phyloP scores from a whole-genome alignment of 73 alveolate genomes.

The Symbiodinium natans region DNA sequence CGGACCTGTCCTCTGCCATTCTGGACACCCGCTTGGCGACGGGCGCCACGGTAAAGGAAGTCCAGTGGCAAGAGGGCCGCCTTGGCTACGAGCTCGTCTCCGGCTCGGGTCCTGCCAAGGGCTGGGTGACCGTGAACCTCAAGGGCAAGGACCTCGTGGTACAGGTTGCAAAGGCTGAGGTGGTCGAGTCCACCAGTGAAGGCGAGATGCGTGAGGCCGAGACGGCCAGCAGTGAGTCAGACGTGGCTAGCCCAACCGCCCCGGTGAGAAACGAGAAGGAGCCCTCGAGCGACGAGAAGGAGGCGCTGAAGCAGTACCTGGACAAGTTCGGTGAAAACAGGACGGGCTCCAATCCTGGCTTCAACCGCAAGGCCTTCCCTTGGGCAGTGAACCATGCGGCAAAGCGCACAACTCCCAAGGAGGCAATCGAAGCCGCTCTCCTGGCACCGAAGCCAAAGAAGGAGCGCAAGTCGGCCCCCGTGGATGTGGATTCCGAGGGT shows the following conservation, averaged over 20 bases:
- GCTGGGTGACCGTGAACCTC: conserved; percentile 83
- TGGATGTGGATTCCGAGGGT: conserved; percentile 66
- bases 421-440: conserved; percentile 59
- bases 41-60: conserved; percentile 72
- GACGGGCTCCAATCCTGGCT: conserved; percentile 76
- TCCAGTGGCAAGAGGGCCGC: conserved; percentile 61
- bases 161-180: neutral
- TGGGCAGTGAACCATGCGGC: conserved; percentile 93
- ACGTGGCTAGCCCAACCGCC: conserved; percentile 9
- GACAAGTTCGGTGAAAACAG: conserved; percentile 87
- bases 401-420: conserved; percentile 61
- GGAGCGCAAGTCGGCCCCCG: conserved; percentile 26
- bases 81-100: conserved; percentile 60
- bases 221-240: conserved; percentile 43
- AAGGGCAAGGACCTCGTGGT: conserved; percentile 84
- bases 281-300: conserved; percentile 52
- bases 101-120: conserved; percentile 63
- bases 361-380: conserved; percentile 88
- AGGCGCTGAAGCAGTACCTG: conserved; percentile 85
- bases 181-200: conserved; percentile 32
- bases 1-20: conserved; percentile 45
- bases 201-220: neutral
- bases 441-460: conserved; percentile 45
- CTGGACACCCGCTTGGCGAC: conserved; percentile 39
- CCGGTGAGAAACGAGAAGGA: conserved; percentile 42